These are phyloP conservation scores for Tricharina praecox DNA, from an alignment of 495 filamentous ascomycete genomes.

Conservation along the genomic window DNA sequence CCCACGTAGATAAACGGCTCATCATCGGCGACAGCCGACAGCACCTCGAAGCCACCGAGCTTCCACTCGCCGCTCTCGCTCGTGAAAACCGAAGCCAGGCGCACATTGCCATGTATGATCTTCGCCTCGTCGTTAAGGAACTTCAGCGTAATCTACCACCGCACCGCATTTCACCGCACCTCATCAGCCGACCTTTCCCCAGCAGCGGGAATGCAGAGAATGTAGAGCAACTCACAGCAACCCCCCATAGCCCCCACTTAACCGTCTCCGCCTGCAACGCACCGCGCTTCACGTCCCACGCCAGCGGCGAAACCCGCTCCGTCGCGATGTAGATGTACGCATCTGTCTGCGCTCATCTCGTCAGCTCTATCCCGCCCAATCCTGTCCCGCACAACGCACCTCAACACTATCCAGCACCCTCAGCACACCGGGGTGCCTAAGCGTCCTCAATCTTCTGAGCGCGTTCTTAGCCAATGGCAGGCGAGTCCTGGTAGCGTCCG, in stretches of 20 bases:
- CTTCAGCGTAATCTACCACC: conserved; percentile 59
- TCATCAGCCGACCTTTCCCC: conserved; percentile 3
- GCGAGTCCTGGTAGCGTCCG: conserved; percentile 49
- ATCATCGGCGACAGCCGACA: conserved; percentile 91
- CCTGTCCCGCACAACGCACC: too few relatives aligned
- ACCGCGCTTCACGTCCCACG: conserved; percentile 72
- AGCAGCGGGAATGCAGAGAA: background rate
- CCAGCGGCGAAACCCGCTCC: conserved; percentile 66
- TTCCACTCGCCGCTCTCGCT: conserved; percentile 98
- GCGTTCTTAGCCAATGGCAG: conserved; percentile 83
- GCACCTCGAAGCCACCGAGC: conserved; percentile 75
- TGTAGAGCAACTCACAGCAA: conserved; percentile 75
- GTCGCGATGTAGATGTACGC: conserved; percentile 88
- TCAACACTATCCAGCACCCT: conserved; percentile 87
- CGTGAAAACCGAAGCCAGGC: conserved; percentile 70
- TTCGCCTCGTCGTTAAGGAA: conserved; percentile 90
- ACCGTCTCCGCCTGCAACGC: conserved; percentile 71
- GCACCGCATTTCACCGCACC: too few relatives aligned
- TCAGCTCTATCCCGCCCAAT: background rate
- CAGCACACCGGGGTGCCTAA: conserved; percentile 86
- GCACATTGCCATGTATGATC: conserved; percentile 73
- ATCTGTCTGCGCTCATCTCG: conserved; percentile 47
- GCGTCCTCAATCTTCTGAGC: conserved; percentile 72
- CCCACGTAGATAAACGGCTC: conserved; percentile 77
- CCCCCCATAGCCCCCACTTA: conserved; percentile 82